These are phyloP conservation scores for Candida nitratophila DNA, from an alignment of 805 yeast genomes.

Conservation along the genomic window DNA sequence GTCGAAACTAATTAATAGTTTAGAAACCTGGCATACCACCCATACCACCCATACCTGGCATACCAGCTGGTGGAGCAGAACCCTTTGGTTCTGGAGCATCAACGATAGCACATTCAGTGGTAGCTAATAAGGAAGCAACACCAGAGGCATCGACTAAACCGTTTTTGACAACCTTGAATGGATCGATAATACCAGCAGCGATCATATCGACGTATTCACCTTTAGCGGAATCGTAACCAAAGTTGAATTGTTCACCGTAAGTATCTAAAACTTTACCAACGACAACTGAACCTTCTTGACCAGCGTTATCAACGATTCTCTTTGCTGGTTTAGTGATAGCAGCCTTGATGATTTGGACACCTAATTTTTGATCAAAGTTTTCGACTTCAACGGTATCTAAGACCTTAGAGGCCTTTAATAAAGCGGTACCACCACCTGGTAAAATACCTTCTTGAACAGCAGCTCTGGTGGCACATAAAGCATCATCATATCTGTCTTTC, in stretches of 20 bases:
- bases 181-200: constrained; percentile 95
- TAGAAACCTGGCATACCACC: constrained; percentile 24
- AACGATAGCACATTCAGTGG: constrained; percentile 97
- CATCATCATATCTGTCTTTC: constrained; percentile 98
- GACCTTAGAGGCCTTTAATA: constrained; percentile 80
- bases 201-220: constrained; percentile 95
- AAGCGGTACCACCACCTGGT: constrained; percentile 99
- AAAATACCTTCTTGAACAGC: constrained; percentile 98
- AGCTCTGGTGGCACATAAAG: constrained; percentile 96
- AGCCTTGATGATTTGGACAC: constrained; percentile 86
- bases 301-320: constrained; percentile 93
- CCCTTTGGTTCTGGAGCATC: constrained; percentile 83
- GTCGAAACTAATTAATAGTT: neutral
- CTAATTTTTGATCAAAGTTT: constrained; percentile 94
- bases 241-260: constrained; percentile 66
- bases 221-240: constrained; percentile 87
- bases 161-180: constrained; percentile 94
- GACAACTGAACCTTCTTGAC: constrained; percentile 94
- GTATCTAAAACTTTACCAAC: constrained; percentile 77
- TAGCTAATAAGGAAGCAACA: constrained; percentile 94
- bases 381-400: constrained; percentile 65
- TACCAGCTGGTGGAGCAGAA: constrained; percentile 49
- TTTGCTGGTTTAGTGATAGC: constrained; percentile 95
- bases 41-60: constrained; percentile 39
- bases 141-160: constrained; percentile 96